A percentile compares a stretch with the other conserved stretches of the same genome.
These are phyloP conservation scores for Pyrus betulifolia DNA, from an alignment of 306 rosid species.

Conservation along the genomic window DNA sequence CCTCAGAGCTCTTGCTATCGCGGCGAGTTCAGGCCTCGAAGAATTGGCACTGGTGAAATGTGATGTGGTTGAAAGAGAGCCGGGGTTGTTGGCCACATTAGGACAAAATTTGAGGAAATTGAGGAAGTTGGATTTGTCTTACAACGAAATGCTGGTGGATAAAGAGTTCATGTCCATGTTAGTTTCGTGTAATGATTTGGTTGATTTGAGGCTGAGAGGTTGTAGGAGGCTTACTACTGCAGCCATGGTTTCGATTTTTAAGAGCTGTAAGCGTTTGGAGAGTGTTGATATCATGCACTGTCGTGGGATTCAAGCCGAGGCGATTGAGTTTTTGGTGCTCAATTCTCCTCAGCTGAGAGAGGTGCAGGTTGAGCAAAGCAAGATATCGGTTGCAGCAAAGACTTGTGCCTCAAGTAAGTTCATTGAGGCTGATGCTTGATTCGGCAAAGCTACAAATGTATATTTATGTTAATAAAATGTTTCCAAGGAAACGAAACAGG, in stretches of 20 bases:
- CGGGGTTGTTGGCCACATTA: conserved; percentile 66
- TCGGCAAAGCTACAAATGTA: neutral
- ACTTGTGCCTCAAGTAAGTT: conserved; percentile 44
- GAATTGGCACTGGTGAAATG: conserved; percentile 79
- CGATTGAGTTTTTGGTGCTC: conserved; percentile 42
- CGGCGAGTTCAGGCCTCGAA: conserved; percentile 40
- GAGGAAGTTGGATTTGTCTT: conserved; percentile 68
- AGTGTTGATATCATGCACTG: conserved; percentile 60
- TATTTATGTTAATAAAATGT: conserved; percentile 9
- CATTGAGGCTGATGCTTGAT: conserved; percentile 38
- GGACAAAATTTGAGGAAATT: conserved; percentile 68
- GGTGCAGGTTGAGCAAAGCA: conserved; percentile 56
- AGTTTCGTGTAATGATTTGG: conserved; percentile 53
- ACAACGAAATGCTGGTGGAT: conserved; percentile 64
- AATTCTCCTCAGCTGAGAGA: conserved; percentile 43
- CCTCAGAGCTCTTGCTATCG: conserved; percentile 43
- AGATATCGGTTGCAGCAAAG: conserved; percentile 53
- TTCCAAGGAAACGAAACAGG: conserved; percentile 20
- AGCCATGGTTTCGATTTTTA: conserved; percentile 35
- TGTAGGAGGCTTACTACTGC: conserved; percentile 46
- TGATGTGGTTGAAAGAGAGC: conserved; percentile 75
- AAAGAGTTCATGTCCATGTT: conserved; percentile 67
- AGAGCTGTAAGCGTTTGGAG: conserved; percentile 55
- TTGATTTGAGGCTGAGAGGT: conserved; percentile 64
- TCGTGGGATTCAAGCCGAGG: conserved; percentile 41